Evolutionary conservation across 2,329 filamentous ascomycete species (phyloP), one percentile per base, ranked within the genome.

Genomic region (Teratosphaeria pseudoeucalypti): DNA sequence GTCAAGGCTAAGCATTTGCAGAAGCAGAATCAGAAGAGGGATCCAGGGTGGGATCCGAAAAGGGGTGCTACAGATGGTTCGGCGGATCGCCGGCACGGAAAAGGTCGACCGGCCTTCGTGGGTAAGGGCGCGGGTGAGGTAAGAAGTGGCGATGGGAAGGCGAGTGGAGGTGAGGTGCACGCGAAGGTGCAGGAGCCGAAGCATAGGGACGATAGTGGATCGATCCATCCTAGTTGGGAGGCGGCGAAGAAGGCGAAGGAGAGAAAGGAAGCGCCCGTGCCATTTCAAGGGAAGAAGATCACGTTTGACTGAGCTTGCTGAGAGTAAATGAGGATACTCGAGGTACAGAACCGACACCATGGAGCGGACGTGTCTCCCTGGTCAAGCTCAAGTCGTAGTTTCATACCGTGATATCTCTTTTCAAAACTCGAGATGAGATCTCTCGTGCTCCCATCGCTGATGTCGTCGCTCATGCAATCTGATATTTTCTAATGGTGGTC

Each of bases 1-100:
- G 78, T 80, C 14, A 80, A 82, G 62, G 90, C 89, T 1, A 88
- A 85, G 65, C 88, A 91, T 68, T 55, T 85, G 2, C 72, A 85
- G 52, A 77, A 79, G 11, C 68, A 76, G 61, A 65, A 70, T 56
- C 68, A 64, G n/a, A 64, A 68, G 49, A 74, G 79, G 52, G 78
- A 83, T 65, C 72, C 73, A 39, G 83, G 81, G 1, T 86, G 84
- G 82, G 84, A 86, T 72, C 65, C 77, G 5, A 80, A 81, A 60
- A 74, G 78, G 34, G 84, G 84, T 10, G 84, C 84, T n/a, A 69
- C 68, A 19, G 67, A 66, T 56, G 60, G 61, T 58, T 3, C 6
- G 3, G 53, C 34, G 43, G 54, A 57, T 34, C 10, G 32, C 32
- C n/a, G 43, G 43, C 11, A 53, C 54, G 47, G 19, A 3, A 58